phyloP scores from a whole-genome alignment of 2,329 filamentous ascomycete species.

The Epichloe brachyelytri region DNA sequence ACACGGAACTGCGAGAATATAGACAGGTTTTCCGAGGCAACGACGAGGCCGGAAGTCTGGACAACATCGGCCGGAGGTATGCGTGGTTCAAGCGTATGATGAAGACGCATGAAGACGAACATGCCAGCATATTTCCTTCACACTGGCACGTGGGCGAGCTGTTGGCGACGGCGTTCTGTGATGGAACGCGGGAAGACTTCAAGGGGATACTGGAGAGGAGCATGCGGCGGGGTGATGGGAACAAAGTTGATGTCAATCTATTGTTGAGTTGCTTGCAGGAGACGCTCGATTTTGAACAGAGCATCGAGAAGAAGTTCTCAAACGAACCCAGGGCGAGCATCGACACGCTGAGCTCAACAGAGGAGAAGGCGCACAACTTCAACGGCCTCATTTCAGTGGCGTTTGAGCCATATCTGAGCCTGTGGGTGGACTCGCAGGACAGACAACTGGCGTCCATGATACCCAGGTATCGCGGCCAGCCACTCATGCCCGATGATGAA shows the following conservation, averaged over 20 bases:
- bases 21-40: constrained; percentile 90
- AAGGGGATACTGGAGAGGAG: constrained; percentile 82
- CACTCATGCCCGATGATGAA: constrained; percentile 69
- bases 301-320: constrained; percentile 71
- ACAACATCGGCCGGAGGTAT: constrained; percentile 91
- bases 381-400: constrained; percentile 88
- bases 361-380: constrained; percentile 66
- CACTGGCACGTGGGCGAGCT: constrained; percentile 86
- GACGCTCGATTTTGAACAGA: constrained; percentile 93
- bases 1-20: constrained; percentile 91
- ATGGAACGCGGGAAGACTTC: constrained; percentile 90
- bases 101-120: constrained; percentile 91
- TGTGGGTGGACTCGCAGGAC: constrained; percentile 96
- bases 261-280: constrained; percentile 83
- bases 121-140: constrained; percentile 72
- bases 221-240: constrained; percentile 65
- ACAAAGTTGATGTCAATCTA: constrained; percentile 78
- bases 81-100: constrained; percentile 95
- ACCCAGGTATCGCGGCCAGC: constrained; percentile 74
- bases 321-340: constrained; percentile 65
- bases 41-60: constrained; percentile 88
- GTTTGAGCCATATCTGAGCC: constrained; percentile 90
- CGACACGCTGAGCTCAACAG: constrained; percentile 72
- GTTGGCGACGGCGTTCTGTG: constrained; percentile 83
- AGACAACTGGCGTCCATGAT: constrained; percentile 74